Evolutionary conservation across 306 rosid species (phyloP), one percentile per base, ranked within the genome.

Genomic region (Gastrolobium bilobum): DNA sequence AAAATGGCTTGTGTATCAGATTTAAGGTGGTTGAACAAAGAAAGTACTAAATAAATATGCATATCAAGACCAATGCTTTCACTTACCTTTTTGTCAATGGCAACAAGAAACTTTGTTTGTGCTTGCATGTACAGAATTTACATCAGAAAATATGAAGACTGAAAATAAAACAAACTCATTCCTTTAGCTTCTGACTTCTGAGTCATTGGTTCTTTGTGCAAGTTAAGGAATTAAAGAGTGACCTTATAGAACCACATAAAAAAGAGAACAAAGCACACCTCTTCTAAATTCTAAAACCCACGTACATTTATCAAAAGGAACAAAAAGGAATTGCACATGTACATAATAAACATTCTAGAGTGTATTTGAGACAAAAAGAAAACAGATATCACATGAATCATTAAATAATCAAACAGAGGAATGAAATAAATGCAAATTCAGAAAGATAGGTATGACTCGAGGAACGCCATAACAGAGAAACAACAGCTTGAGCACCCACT

Each of bases 1-100:
- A 20, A 20, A 20, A 20, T 20, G 26, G 26, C 26, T 20, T 20
- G 26, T 20, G 26, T 20, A 20, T 20, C 26, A 20, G n/a, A 48
- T 58, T 47, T 84, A 66, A 38, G 14, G 5, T 71, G 11, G 62
- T 54, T 46, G 59, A 68, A 57, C 56, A 61, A 15, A 42, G 76
- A 43, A 69, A 68, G 50, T n/a, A 57, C 62, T 57, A 13, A 10
- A 58, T 7, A 20, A 72, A 72, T 35, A 43, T 34, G 68, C 44
- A 40, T 51, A 26, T 75, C 46, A 48, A 75, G 65, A 57, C 31
- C 56, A 63, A 75, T 48, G 14, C 57, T 54, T 71, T 38, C 11
- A 42, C 90, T 73, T 72, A 90, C 99, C 94, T 90, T 96, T 84
- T 96, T 96, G 82, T 96, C 99, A 96, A 89, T 96, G 99, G 87